Evolutionary conservation across 345 rosid genomes (phyloP), one percentile per base, ranked within the genome.

Genomic region (Aquilaria yunnanensis): DNA sequence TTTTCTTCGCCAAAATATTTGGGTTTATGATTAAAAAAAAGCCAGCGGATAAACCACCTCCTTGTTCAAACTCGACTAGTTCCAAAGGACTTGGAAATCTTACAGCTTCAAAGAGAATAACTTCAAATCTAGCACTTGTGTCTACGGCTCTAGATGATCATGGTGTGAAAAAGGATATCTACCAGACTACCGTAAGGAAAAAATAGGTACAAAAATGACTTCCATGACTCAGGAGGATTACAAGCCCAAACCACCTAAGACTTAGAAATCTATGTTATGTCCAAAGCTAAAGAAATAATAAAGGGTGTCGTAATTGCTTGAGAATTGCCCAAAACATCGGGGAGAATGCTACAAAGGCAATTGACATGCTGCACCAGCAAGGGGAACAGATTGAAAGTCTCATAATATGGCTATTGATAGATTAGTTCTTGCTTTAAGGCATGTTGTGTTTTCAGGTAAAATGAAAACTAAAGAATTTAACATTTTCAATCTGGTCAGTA

Each of bases 211-310:
- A 83, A 75, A 67, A 81, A 77, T 46, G 92, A 86, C 75, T 93
- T 90, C 73, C 60, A 67, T 0, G 82, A 84, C 59, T 73, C 82
- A 0, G 99, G 96, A 46, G 97, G 90, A 56, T 12, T 94, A 7
- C 87, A 89, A 75, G 85, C 62, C 80, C 91, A 91, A 60, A 84
- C 86, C 6, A 79, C 77, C 32, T 88, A 95, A 56, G 97, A 91
- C 23, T 67, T 95, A 54, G 99, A 95, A 84, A 75, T 80, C 2
- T 95, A 91, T 33, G 96, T 96, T 2, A 89, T 74, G 34, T 74
- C 83, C 69, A 95, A 91, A 75, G 75, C 99, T 1, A 92, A 95
- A 63, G 96, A 95, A 65, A 91, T 93, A 4, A 89, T 97, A 16
- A 83, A 64, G 48, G 66, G 83, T 16, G 93, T 89, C 34, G 79